These are phyloP conservation scores for Zymoseptoria passerinii DNA, from an alignment of 2,329 filamentous ascomycete genomes.

Conservation along the genomic window DNA sequence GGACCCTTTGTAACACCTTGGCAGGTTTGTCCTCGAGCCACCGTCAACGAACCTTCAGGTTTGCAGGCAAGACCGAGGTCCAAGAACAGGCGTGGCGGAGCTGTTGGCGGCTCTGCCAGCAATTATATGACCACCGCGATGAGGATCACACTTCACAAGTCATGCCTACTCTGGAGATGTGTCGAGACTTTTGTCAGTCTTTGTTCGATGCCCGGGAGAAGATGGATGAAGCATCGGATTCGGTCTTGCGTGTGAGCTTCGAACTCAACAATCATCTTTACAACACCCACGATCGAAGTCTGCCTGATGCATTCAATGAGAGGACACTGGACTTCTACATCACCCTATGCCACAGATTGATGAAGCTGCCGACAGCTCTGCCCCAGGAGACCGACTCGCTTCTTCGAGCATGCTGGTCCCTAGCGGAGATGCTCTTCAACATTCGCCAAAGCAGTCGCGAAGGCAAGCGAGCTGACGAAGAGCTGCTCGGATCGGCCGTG, in stretches of 20 bases:
- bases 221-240: conserved; percentile 72
- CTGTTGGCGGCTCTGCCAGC: conserved; percentile 88
- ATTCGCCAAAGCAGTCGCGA: conserved; percentile 74
- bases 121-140: conserved; percentile 73
- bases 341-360: conserved; percentile 85
- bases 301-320: conserved; percentile 82
- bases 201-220: conserved; percentile 77
- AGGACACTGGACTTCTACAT: conserved; percentile 91
- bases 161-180: conserved; percentile 71
- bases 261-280: conserved; percentile 94
- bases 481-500: conserved; percentile 76
- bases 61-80: conserved; percentile 62
- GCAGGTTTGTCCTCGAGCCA: conserved; percentile 78
- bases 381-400: conserved; percentile 77
- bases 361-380: conserved; percentile 79
- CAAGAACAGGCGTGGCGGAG: conserved; percentile 88
- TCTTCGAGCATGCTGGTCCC: conserved; percentile 75
- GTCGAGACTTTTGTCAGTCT: conserved; percentile 84
- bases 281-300: conserved; percentile 75
- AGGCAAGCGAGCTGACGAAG: conserved; percentile 65
- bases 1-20: conserved; percentile 87
- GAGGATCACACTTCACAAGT: conserved; percentile 62
- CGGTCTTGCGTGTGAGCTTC: conserved; percentile 82
- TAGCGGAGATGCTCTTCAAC: conserved; percentile 90
- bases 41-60: conserved; percentile 68